These are phyloP conservation scores for Lablab purpureus DNA, from an alignment of 306 rosid genomes.

Conservation along the genomic window DNA sequence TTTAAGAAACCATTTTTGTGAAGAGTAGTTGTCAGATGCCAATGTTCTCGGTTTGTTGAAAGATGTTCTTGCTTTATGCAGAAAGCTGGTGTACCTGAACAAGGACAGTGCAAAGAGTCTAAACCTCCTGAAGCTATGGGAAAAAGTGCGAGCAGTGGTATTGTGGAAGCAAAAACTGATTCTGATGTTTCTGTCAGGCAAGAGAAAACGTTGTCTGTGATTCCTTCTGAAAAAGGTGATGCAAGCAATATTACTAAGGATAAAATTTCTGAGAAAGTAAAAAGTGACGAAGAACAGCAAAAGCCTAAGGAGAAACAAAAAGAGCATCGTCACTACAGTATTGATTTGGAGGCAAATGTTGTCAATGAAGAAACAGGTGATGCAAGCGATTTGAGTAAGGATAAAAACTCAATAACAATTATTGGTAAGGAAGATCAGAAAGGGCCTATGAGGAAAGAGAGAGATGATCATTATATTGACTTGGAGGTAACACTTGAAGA, in stretches of 20 bases:
- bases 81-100: constrained; percentile 58
- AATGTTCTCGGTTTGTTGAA: constrained; percentile 36
- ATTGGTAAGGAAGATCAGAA: constrained; percentile 49
- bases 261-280: constrained; percentile 48
- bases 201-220: constrained; percentile 45
- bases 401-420: constrained; percentile 49
- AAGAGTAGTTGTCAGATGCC: constrained; percentile 16
- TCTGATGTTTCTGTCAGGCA: constrained; percentile 47
- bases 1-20: constrained; percentile 33
- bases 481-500: constrained; percentile 47
- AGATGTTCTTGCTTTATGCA: constrained; percentile 54
- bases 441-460: constrained; percentile 50
- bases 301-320: constrained; percentile 49
- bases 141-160: constrained; percentile 41
- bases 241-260: constrained; percentile 45
- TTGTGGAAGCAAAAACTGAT: constrained; percentile 53
- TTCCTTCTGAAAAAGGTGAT: constrained; percentile 56
- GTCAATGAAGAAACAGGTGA: constrained; percentile 51
- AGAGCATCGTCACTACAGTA: constrained; percentile 40
- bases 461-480: constrained; percentile 50
- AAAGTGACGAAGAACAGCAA: constrained; percentile 46
- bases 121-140: constrained; percentile 51
- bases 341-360: constrained; percentile 52
- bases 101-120: constrained; percentile 47
- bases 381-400: constrained; percentile 42